Conservation (phyloP, 2,329 filamentous ascomycete species). For the Coniochaeta pulveracea region DNA sequence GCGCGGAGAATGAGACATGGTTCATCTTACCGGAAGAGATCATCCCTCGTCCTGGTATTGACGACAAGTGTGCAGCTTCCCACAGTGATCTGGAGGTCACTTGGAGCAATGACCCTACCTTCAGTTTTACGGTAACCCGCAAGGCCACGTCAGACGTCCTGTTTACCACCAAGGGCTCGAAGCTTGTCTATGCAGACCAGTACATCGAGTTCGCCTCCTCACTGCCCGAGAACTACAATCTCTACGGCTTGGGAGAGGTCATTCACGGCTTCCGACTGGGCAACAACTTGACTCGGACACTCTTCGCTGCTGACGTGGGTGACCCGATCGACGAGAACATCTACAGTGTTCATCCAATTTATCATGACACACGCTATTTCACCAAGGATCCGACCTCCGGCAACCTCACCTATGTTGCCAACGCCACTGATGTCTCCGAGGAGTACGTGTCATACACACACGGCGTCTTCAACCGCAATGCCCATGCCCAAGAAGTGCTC, state of each 20-base stretch:
- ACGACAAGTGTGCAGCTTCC: constrained; percentile 30
- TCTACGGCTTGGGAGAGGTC: constrained; percentile 65
- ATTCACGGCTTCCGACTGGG: constrained; percentile 62
- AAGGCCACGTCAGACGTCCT: constrained; percentile 51
- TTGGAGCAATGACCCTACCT: constrained; percentile 43
- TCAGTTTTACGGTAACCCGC: constrained; percentile 55
- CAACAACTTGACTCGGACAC: constrained; percentile 52
- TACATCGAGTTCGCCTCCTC: constrained; percentile 62
- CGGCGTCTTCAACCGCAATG: constrained; percentile 66
- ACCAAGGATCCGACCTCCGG: constrained; percentile 35
- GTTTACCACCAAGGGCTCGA: constrained; percentile 53
- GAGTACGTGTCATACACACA: constrained; percentile 60
- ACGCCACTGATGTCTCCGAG: constrained; percentile 37
- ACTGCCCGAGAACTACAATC: constrained; percentile 60
- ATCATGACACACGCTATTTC: constrained; percentile 70
- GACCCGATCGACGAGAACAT: constrained; percentile 57
- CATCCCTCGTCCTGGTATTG: constrained; percentile 39
- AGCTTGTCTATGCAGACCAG: constrained; percentile 64
- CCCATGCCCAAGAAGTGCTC: constrained; percentile 64
- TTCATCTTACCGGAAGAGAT: constrained; percentile 55
- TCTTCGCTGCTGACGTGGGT: constrained; percentile 56
- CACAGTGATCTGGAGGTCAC: constrained; percentile 43
- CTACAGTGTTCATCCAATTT: constrained; percentile 69
- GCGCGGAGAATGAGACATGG: constrained; percentile 50
- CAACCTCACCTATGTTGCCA: constrained; percentile 38